Evolutionary conservation across 1,139 yeast species (phyloP).

Genomic region (Yamadazyma diospyri): DNA sequence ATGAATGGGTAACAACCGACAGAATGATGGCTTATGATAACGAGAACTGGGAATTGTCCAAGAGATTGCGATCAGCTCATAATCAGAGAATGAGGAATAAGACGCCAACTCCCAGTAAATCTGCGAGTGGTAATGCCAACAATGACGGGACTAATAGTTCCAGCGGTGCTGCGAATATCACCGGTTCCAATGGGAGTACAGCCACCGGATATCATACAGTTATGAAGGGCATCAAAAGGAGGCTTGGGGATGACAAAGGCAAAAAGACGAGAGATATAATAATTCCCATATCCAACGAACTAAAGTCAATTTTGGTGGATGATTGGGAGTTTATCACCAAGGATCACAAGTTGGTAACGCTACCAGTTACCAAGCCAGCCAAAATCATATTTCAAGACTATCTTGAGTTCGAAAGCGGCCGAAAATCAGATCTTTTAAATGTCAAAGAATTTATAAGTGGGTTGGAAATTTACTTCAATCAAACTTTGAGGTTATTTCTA

Average conservation of each 20-base stretch:
- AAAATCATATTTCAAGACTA: conserved; percentile 46
- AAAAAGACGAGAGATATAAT: conserved; percentile 15
- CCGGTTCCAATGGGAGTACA: conserved; percentile 4
- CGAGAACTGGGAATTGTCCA: conserved; percentile 66
- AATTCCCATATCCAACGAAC: conserved; percentile 52
- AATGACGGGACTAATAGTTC: background rate
- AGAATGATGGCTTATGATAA: conserved; percentile 67
- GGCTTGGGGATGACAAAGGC: conserved; percentile 7
- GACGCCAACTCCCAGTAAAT: background rate
- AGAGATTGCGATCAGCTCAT: conserved; percentile 56
- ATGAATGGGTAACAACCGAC: conserved; percentile 84
- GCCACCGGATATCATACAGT: conserved; percentile 4
- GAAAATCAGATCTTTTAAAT: conserved; percentile 43
- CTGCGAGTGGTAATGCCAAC: background rate
- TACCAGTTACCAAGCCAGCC: conserved; percentile 58
- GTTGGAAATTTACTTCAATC: conserved; percentile 71
- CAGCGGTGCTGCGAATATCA: conserved; percentile 2
- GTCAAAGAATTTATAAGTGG: conserved; percentile 69
- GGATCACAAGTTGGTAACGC: conserved; percentile 60
- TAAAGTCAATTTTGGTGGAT: conserved; percentile 74
- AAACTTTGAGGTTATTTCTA: conserved; percentile 65
- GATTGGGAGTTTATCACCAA: conserved; percentile 93
- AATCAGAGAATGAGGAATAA: conserved; percentile 17
- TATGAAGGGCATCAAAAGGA: conserved; percentile 5
- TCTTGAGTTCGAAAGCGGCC: conserved; percentile 36